Evolutionary conservation across 495 filamentous ascomycete genomes (phyloP).

Genomic region (Aspergillus cavernicola): DNA sequence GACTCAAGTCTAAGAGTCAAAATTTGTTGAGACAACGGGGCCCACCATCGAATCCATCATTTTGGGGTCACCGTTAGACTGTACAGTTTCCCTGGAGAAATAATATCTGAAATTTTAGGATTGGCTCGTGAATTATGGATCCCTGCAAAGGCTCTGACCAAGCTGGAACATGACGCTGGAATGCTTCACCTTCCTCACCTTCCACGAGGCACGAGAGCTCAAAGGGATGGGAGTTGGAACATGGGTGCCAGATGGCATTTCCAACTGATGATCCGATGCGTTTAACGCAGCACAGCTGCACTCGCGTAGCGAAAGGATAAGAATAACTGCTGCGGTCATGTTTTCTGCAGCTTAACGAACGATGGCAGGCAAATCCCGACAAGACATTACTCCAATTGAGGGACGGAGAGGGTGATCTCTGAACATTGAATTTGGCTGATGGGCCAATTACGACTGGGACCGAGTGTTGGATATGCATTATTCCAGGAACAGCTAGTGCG

Average conservation of each 20-base stretch:
- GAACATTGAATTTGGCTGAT: neutral
- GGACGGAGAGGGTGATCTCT: slow-evolving; percentile 3
- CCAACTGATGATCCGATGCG: neutral
- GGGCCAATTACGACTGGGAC: neutral
- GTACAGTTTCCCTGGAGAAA: neutral
- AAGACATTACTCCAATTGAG: neutral
- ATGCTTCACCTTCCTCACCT: too few relatives aligned
- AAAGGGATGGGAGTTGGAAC: neutral
- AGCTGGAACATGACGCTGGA: neutral
- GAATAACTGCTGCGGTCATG: slow-evolving; percentile 5
- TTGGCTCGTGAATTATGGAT: neutral
- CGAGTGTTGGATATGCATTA: slow-evolving; percentile 5
- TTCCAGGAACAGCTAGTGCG: neutral
- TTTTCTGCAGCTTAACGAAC: slow-evolving; percentile 3
- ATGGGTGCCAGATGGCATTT: neutral
- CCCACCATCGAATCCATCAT: too few relatives aligned
- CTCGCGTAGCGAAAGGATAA: neutral
- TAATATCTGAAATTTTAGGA: neutral
- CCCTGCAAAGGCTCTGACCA: neutral
- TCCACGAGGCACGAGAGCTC: neutral
- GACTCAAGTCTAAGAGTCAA: neutral
- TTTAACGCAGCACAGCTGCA: neutral
- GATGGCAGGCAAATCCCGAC: neutral
- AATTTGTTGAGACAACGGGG: too few relatives aligned
- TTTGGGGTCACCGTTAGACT: too few relatives aligned